These are phyloP conservation scores for Boletellus deceptivus DNA, from an alignment of 1,284 basidiomycete species.

Conservation along the genomic window DNA sequence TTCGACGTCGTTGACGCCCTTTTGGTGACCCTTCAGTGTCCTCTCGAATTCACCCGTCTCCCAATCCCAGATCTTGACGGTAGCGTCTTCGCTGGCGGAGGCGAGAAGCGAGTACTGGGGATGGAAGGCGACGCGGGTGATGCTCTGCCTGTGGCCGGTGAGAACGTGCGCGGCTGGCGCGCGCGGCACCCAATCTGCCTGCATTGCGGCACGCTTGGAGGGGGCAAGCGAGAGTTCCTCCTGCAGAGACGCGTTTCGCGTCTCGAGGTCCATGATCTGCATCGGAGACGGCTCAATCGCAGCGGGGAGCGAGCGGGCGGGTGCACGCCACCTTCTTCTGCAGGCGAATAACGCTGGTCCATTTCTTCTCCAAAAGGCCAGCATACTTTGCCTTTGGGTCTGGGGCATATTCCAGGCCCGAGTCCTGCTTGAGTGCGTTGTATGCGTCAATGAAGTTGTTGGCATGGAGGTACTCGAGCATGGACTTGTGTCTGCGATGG, in stretches of 20 bases:
- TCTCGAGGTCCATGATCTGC: slow-evolving; percentile 89
- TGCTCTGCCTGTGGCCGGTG: slow-evolving; percentile 75
- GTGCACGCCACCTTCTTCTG: slow-evolving; percentile 78
- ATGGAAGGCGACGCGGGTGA: slow-evolving; percentile 84
- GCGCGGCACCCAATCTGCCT: slow-evolving; percentile 81
- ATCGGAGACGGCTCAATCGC: slow-evolving; percentile 13
- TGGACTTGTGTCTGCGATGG: slow-evolving; percentile 70
- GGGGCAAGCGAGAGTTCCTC: slow-evolving; percentile 72
- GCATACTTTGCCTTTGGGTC: slow-evolving; percentile 83
- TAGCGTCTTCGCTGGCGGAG: slow-evolving; percentile 84
- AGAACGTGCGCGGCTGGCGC: slow-evolving; percentile 78
- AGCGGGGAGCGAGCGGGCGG: slow-evolving; percentile 4
- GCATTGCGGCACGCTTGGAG: slow-evolving; percentile 51
- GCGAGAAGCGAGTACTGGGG: slow-evolving; percentile 83
- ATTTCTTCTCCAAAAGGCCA: slow-evolving; percentile 90
- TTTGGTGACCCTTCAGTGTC: slow-evolving; percentile 91
- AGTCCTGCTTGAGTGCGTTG: slow-evolving; percentile 62
- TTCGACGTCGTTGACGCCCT: slow-evolving; percentile 83
- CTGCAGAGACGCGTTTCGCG: slow-evolving; percentile 71
- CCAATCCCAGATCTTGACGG: slow-evolving; percentile 95
- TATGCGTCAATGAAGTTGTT: slow-evolving; percentile 64
- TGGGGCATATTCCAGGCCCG: slow-evolving; percentile 62
- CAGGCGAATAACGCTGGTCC: slow-evolving; percentile 88
- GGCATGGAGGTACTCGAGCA: slow-evolving; percentile 79
- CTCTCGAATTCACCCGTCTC: slow-evolving; percentile 91